These are phyloP conservation scores for Camellia sinensis DNA, from an alignment of 148 eudicot species.

Conservation along the genomic window DNA sequence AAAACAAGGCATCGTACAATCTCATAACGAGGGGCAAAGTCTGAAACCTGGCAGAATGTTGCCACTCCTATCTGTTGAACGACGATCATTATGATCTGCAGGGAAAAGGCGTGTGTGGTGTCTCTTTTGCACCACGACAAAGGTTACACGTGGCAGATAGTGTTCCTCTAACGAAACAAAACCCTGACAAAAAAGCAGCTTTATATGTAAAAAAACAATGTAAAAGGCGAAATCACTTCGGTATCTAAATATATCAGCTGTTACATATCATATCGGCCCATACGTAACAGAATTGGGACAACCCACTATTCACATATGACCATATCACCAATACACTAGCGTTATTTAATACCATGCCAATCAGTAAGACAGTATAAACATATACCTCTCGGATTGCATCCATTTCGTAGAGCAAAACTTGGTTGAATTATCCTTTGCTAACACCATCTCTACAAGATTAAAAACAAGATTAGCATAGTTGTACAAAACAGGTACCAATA, in stretches of 20 bases:
- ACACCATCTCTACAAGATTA: constrained; percentile 72
- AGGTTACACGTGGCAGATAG: constrained; percentile 68
- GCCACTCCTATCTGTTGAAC: constrained; percentile 64
- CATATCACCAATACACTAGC: too few species aligned
- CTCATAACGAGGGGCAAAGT: too few species aligned
- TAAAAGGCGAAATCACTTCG: too few species aligned
- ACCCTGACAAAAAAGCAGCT: constrained; percentile 39
- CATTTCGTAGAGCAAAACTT: constrained; percentile 68
- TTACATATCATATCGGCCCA: too few species aligned
- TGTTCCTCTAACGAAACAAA: constrained; percentile 50
- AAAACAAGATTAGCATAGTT: too few species aligned
- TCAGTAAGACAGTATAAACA: too few species aligned
- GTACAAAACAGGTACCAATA: too few species aligned
- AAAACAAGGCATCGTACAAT: too few species aligned
- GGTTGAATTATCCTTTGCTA: constrained; percentile 75
- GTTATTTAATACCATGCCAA: too few species aligned
- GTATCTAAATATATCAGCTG: neutral
- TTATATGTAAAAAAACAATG: neutral
- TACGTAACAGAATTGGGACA: too few species aligned
- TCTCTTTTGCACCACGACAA: constrained; percentile 89
- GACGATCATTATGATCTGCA: constrained; percentile 26
- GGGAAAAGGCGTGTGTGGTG: constrained; percentile 92
- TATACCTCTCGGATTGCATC: constrained; percentile 77
- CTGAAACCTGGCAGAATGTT: constrained; percentile 77
- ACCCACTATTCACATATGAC: too few species aligned